phyloP scores from a whole-genome alignment of 2,329 filamentous ascomycete genomes.

The Diaporthe sp. region DNA sequence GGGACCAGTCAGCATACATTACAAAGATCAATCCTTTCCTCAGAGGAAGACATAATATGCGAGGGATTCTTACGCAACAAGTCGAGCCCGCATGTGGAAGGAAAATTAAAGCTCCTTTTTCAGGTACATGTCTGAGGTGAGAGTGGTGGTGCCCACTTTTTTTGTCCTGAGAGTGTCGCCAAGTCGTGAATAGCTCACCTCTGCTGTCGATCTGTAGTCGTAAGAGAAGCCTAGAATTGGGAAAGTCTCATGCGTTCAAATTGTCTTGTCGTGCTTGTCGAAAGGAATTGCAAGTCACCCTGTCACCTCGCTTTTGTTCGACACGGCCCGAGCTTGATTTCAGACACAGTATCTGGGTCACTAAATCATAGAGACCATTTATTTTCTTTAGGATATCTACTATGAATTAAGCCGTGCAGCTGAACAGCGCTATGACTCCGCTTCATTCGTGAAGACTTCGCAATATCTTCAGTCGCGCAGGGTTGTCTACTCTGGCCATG shows the following conservation, averaged over 20 bases:
- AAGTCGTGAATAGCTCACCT: not conserved
- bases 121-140: constrained; percentile 17
- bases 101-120: constrained; percentile 7
- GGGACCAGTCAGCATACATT: not conserved
- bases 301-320: not conserved
- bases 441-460: too few species aligned
- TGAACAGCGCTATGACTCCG: too few species aligned
- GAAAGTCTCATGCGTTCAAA: not conserved
- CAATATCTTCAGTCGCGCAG: not conserved
- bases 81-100: not conserved
- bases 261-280: not conserved
- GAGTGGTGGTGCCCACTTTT: not conserved
- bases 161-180: not conserved
- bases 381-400: too few species aligned
- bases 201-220: not conserved
- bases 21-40: not conserved
- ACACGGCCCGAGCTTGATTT: not conserved
- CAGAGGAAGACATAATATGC: not conserved
- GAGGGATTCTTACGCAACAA: not conserved
- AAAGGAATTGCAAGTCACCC: not conserved
- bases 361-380: not conserved
- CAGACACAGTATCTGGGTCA: not conserved
- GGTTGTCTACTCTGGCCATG: not conserved
- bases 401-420: not conserved
- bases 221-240: not conserved